Base-by-base conservation (phyloP, 75 land plant species). In the Pinus taeda region DNA sequence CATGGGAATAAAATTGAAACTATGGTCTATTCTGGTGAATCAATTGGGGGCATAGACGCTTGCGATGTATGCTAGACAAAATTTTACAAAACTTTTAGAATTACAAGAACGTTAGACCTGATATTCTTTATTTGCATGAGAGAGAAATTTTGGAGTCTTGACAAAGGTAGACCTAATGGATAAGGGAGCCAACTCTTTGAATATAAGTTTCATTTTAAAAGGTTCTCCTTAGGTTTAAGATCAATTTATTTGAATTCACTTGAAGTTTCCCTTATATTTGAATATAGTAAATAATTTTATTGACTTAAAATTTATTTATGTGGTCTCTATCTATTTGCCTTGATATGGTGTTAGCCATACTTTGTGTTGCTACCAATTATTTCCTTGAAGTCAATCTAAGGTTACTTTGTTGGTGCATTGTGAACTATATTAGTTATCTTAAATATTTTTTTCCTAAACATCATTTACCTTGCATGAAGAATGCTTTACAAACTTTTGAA, bases 111-210 rank as follows among this genome's bases (percentile, higher is more conserved):
- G 9, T 20, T 20, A 18, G 3, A 69, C 42, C 53, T 20, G 21
- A 45, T 45, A 20, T 78, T 37, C 30, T 55, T 20, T 79, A 17
- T 87, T 73, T 84, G 66, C 87, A 95, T 96, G 98, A 56, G 96
- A 95, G 75, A 91, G 98, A 72, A 95, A 96, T 24, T 93, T 92
- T 84, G 98, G 98, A 63, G 98, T 95, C 45, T 75, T 95, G 61
- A 95, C 98, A 58, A 95, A 95, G 82, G 85, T 95, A 78, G 98
- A 95, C 83, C 93, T 95, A 33, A 95, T 95, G 98, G 98, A 95
- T 75, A 87, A 88, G 81, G 98, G 98, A 59, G 93, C 98, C 60
- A 86, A 95, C 90, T 96, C 98, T 33, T 85, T 95, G 57, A 96
- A 95, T 84, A 96, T 95, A 86, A 90, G 97, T 86, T 60, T 9